These are phyloP conservation scores for Podaxis mareebaensis DNA, from an alignment of 768 basidiomycete genomes.

Conservation along the genomic window DNA sequence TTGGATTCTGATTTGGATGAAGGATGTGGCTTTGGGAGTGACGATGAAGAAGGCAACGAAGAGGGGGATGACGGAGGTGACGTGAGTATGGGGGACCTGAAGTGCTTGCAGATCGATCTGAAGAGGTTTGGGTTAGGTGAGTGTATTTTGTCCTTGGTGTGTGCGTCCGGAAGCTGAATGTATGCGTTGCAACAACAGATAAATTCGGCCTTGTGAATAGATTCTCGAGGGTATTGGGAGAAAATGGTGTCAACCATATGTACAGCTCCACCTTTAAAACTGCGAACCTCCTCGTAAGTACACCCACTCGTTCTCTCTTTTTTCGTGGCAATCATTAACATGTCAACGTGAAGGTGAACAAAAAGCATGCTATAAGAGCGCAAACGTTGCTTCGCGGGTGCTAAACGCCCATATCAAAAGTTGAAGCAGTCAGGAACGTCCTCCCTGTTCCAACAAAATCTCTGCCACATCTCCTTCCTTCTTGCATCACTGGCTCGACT, in stretches of 20 bases:
- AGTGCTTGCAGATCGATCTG: slow-evolving; percentile 77
- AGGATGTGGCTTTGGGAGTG: slow-evolving; percentile 24
- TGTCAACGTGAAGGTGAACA: slow-evolving; percentile 46
- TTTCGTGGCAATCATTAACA: neutral
- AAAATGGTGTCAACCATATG: slow-evolving; percentile 79
- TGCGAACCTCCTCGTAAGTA: slow-evolving; percentile 70
- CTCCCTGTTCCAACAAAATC: too few species aligned
- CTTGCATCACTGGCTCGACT: too few species aligned
- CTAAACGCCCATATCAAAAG: slow-evolving; percentile 29
- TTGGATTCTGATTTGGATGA: slow-evolving; percentile 42
- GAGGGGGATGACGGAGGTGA: slow-evolving; percentile 35
- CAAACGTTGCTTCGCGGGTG: slow-evolving; percentile 59
- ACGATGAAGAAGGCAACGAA: slow-evolving; percentile 28
- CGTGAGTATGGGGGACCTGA: slow-evolving; percentile 43
- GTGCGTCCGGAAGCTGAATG: neutral
- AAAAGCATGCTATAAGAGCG: slow-evolving; percentile 56
- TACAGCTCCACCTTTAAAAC: slow-evolving; percentile 85
- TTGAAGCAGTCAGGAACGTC: too few species aligned
- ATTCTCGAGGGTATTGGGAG: slow-evolving; percentile 71
- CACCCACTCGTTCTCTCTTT: neutral
- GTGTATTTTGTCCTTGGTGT: slow-evolving; percentile 22
- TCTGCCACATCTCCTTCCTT: too few species aligned
- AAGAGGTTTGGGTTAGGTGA: slow-evolving; percentile 69
- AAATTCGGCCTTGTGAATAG: slow-evolving; percentile 78
- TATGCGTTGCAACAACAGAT: slow-evolving; percentile 39